phyloP scores from a whole-genome alignment of 106 monocot species.

The Narthecium ossifragum region DNA sequence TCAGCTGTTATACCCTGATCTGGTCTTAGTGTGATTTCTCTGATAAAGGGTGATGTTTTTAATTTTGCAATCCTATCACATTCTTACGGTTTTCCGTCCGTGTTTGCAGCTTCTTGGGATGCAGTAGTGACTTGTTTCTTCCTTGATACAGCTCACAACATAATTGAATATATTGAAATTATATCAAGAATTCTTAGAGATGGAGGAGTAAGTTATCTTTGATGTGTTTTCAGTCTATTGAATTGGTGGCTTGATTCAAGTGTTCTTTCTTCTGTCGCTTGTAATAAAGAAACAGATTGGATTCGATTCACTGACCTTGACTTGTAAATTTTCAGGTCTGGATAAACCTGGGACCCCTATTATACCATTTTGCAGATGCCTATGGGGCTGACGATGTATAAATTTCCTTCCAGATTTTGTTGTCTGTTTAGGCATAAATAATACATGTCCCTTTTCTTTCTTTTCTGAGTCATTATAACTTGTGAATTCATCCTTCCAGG shows the following conservation, averaged over 20 bases:
- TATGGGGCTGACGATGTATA: conserved; percentile 77
- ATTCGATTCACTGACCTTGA: neutral
- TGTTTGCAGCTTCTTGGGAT: conserved; percentile 89
- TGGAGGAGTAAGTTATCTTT: conserved; percentile 70
- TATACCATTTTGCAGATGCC: conserved; percentile 96
- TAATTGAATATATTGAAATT: conserved; percentile 93
- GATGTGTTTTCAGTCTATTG: too few species aligned
- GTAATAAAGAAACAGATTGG: too few species aligned
- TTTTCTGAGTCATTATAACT: too few species aligned
- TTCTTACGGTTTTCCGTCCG: neutral
- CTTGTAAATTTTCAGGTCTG: conserved; percentile 51
- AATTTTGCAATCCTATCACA: neutral
- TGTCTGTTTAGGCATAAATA: too few species aligned
- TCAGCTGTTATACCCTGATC: too few species aligned
- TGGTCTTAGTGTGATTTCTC: too few species aligned
- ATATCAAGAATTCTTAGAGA: conserved; percentile 88
- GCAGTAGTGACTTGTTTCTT: conserved; percentile 96
- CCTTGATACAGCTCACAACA: conserved; percentile 94
- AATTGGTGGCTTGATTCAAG: neutral
- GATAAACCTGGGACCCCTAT: conserved; percentile 92
- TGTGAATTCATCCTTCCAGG: conserved; percentile 27
- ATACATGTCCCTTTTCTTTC: too few species aligned
- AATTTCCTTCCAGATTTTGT: neutral
- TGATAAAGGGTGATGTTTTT: neutral
- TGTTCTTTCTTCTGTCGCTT: too few species aligned